Conservation (phyloP, 257 asterid species). For the Solanum pennellii region DNA sequence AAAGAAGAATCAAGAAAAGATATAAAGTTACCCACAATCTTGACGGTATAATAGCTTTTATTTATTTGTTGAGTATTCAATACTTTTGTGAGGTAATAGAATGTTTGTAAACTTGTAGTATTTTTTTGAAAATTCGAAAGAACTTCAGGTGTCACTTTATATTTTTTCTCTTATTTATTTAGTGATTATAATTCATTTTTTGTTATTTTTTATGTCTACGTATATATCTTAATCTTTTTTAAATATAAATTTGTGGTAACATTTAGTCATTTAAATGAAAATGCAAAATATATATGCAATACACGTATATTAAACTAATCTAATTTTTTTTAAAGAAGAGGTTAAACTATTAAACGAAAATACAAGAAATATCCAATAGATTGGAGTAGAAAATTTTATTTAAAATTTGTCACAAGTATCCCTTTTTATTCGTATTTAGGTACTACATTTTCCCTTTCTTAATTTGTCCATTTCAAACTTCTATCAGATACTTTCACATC, state of each 20-base stretch:
- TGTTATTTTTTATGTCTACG: too few species aligned
- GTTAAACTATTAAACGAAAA: neutral
- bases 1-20: neutral
- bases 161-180: too few species aligned
- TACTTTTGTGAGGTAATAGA: too few species aligned
- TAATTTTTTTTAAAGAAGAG: neutral
- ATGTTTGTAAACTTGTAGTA: too few species aligned
- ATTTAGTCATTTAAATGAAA: neutral
- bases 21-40: neutral
- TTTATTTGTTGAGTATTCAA: too few species aligned
- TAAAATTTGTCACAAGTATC: neutral
- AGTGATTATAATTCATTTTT: neutral
- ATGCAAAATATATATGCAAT: neutral
- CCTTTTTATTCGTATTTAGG: neutral
- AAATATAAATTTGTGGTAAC: neutral
- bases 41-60: neutral
- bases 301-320: neutral
- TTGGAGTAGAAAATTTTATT: neutral
- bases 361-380: neutral
- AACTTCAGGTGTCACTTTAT: too few species aligned
- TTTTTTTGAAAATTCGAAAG: too few species aligned
- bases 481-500: neutral
- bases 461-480: neutral
- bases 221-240: neutral
- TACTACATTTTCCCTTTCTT: neutral